phyloP scores from a whole-genome alignment of 331 rosid species.

The Acacia concinna region DNA sequence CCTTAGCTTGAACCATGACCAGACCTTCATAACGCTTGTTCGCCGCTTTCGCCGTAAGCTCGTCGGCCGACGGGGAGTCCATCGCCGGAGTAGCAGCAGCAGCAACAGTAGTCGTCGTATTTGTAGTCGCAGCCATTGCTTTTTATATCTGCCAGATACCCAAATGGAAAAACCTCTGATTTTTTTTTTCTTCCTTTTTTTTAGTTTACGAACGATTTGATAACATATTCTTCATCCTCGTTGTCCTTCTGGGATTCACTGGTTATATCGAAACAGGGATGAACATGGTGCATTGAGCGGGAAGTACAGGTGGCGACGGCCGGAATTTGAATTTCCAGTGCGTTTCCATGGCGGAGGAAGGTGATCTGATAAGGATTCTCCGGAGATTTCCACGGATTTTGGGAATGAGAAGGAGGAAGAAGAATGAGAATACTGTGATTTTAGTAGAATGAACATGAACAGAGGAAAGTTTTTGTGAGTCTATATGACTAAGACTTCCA shows the following conservation, averaged over 20 bases:
- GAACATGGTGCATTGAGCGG: slow-evolving; percentile 39
- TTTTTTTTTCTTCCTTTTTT: background rate
- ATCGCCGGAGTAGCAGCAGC: slow-evolving; percentile 35
- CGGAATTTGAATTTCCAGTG: slow-evolving; percentile 52
- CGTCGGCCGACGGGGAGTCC: slow-evolving; percentile 48
- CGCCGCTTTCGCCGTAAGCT: slow-evolving; percentile 62
- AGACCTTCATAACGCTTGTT: slow-evolving; percentile 82
- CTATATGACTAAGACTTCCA: background rate
- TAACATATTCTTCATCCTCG: slow-evolving; percentile 17
- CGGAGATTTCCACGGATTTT: slow-evolving; percentile 13
- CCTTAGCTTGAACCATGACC: slow-evolving; percentile 74
- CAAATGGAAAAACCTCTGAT: background rate
- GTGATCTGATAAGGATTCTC: slow-evolving; percentile 25
- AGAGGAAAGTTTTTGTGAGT: background rate
- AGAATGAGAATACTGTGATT: background rate
- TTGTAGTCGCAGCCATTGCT: slow-evolving; percentile 66
- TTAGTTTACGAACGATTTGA: background rate
- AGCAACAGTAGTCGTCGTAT: slow-evolving; percentile 21
- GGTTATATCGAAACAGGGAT: slow-evolving; percentile 3
- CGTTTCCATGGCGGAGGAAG: slow-evolving; percentile 48
- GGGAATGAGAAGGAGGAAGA: background rate
- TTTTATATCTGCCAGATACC: background rate
- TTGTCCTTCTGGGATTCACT: slow-evolving; percentile 10
- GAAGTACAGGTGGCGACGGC: slow-evolving; percentile 19
- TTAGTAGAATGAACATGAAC: background rate